Evolutionary conservation across 176 grass and related monocot species (phyloP).

Genomic region (Dactylis glomerata): DNA sequence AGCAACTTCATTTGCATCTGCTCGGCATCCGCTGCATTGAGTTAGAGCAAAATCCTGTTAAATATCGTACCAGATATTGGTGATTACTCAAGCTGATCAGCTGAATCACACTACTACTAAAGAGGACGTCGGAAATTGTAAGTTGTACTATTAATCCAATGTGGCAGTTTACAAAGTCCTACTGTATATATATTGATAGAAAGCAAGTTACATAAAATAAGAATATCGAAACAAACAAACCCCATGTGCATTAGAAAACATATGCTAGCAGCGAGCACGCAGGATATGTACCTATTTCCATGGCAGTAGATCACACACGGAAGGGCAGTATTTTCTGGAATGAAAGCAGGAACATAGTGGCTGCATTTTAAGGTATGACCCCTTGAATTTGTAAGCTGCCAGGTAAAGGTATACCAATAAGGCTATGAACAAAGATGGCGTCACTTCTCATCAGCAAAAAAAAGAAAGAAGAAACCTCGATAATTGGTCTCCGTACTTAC

Average conservation of each 20-base stretch:
- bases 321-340: slow-evolving; percentile 64
- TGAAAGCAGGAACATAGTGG: slow-evolving; percentile 77
- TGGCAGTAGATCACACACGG: slow-evolving; percentile 97
- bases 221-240: slow-evolving; percentile 6
- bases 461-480: slow-evolving; percentile 60
- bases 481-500: slow-evolving; percentile 90
- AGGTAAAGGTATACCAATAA: slow-evolving; percentile 28
- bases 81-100: slow-evolving; percentile 27
- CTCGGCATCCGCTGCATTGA: slow-evolving; percentile 92
- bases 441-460: slow-evolving; percentile 36
- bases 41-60: slow-evolving; percentile 39
- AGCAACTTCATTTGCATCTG: slow-evolving; percentile 91
- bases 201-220: slow-evolving; percentile 8
- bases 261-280: slow-evolving; percentile 4
- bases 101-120: not conserved
- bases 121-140: not conserved
- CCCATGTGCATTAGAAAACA: slow-evolving; percentile 17
- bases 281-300: slow-evolving; percentile 77
- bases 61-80: slow-evolving; percentile 32
- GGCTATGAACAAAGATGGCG: slow-evolving; percentile 24
- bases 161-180: slow-evolving; percentile 5
- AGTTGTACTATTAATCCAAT: slow-evolving; percentile 12
- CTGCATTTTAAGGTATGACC: slow-evolving; percentile 87
- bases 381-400: slow-evolving; percentile 86
- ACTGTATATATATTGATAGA: slow-evolving; percentile 13